Evolutionary conservation across 192 early-diverging fungal species (phyloP), one percentile per base, ranked within the genome.

Genomic region (Thoreauomyces humboldtii): DNA sequence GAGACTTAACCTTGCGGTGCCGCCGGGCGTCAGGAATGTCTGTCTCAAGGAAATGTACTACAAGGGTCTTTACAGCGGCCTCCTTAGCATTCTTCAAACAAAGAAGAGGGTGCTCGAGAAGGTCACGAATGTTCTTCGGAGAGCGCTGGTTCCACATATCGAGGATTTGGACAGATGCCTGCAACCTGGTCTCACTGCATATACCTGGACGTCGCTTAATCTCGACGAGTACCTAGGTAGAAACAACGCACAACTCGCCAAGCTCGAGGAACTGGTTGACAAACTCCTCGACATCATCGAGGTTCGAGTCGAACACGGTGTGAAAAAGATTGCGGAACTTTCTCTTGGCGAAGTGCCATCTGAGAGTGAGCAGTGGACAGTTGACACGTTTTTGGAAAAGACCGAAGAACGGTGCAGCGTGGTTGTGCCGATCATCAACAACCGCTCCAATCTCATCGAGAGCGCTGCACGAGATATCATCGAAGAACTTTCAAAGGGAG

Each of bases 151-250:
- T 0, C 84, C 81, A 44, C 84, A 86, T 52, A 81, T 86, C 65
- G 84, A 86, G 45, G 80, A 85, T 36, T 69, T 86, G 7, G 84
- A 86, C 46, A 60, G 76, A 1, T 67, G 81, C 7, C 71, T 86
- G 31, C 84, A 86, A 48, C 82, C 84, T 1, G 84, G 84, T 14
- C 53, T 86, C 43, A 85, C 80, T 4, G 82, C 84, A 0, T 61
- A 83, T 25, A 85, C 84, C 12, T 86, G 83, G 83, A 86, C 84
- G 7, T 82, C 80, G 0, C 53, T 86, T 36, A 86, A 86, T 53
- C 66, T 86, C 4, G 82, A 86, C 28, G 60, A 70, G 17, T 86
- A 86, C 48, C 62, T 86, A 1, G 43, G 35, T 1, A 44, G 73
- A 3, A 85, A 83, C 60, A 71, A 86, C 53, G 52, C 60, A 22